Percentiles rank a stretch among this genome's conserved stretches.
phyloP scores from a whole-genome alignment of 2,329 filamentous ascomycete species.

The Neoarthrinium moseri region DNA sequence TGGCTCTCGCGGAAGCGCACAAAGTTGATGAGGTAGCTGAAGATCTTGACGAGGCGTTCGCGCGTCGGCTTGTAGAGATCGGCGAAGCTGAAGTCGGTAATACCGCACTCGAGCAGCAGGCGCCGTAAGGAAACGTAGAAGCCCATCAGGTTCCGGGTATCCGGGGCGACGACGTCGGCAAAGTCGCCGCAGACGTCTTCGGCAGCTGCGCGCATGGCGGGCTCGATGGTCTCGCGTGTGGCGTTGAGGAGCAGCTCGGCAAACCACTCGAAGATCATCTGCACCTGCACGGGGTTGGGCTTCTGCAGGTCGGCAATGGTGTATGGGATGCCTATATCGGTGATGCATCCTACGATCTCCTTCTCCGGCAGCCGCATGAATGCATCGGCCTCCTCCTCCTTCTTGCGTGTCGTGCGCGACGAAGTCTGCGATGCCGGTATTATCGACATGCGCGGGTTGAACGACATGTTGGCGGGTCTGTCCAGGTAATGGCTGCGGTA shows the following conservation, averaged over 20 bases:
- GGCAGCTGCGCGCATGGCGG: conserved; percentile 88
- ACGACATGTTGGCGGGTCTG: conserved; percentile 45
- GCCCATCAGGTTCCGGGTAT: conserved; percentile 92
- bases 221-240: conserved; percentile 89
- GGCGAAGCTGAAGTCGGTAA: conserved; percentile 89
- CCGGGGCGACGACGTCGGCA: conserved; percentile 78
- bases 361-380: conserved; percentile 61
- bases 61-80: conserved; percentile 91
- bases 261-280: conserved; percentile 98
- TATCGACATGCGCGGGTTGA: conserved; percentile 61
- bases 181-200: conserved; percentile 85
- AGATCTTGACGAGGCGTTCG: conserved; percentile 87
- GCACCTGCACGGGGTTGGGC: conserved; percentile 89
- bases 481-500: too few species aligned
- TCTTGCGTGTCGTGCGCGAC: conserved; percentile 50
- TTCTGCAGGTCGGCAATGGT: conserved; percentile 85
- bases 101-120: conserved; percentile 82
- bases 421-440: conserved; percentile 52
- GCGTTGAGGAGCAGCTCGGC: conserved; percentile 91
- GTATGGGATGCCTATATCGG: conserved; percentile 91
- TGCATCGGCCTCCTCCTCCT: conserved; percentile 57
- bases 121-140: conserved; percentile 85
- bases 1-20: conserved; percentile 95
- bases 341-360: conserved; percentile 96
- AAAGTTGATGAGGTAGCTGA: conserved; percentile 98